phyloP scores from a whole-genome alignment of 345 rosid genomes.

The Eucalyptus melliodora region DNA sequence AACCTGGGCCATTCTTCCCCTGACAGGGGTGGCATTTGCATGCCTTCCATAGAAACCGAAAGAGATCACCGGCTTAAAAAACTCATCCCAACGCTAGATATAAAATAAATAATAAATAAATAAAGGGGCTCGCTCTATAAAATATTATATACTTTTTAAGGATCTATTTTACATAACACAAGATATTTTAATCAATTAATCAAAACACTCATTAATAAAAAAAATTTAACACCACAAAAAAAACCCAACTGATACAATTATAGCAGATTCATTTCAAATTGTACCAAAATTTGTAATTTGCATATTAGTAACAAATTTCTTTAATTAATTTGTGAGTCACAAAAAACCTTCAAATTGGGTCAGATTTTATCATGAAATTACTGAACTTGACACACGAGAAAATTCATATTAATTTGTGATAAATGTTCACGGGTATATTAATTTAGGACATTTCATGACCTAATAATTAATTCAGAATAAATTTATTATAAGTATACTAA shows the following conservation, averaged over 20 bases:
- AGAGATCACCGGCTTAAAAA: background rate
- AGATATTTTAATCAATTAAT: background rate
- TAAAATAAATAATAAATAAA: background rate
- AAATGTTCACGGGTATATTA: rapidly evolving
- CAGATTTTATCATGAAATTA: too few relatives aligned
- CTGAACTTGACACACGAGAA: too few relatives aligned
- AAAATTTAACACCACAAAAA: too few relatives aligned
- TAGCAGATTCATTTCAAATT: too few relatives aligned
- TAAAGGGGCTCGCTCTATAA: background rate
- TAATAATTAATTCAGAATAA: too few relatives aligned
- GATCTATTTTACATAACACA: background rate
- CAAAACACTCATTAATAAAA: too few relatives aligned
- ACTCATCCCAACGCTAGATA: background rate
- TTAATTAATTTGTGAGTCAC: rapidly evolving
- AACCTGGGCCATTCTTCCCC: background rate
- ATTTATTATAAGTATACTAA: too few relatives aligned
- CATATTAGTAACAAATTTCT: rapidly evolving
- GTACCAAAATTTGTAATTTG: rapidly evolving
- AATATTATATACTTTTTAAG: too few relatives aligned
- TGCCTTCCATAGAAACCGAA: background rate
- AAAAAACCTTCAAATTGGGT: rapidly evolving
- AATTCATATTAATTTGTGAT: background rate
- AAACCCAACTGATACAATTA: rapidly evolving
- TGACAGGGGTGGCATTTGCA: background rate
- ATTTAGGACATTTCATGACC: too few relatives aligned